These are phyloP conservation scores for Leishmania arabica DNA, from an alignment of 208 protist species.

Conservation along the genomic window DNA sequence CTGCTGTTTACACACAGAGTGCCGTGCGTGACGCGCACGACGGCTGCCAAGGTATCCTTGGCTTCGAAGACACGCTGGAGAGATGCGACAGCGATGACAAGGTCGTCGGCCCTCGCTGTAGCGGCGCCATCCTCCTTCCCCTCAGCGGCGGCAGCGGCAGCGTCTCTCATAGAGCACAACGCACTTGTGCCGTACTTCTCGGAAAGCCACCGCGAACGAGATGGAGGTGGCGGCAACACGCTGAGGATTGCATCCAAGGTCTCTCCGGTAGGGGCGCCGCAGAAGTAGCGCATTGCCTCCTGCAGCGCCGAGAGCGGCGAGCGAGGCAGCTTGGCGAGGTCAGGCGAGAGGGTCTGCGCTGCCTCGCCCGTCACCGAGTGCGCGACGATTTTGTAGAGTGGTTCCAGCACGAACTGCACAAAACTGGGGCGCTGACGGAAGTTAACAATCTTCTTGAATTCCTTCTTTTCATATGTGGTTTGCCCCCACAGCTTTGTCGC, in stretches of 20 bases:
- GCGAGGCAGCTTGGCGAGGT: conserved; percentile 54
- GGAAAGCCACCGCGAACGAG: conserved; percentile 45
- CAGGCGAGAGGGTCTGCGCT: conserved; percentile 40
- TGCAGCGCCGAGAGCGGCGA: conserved; percentile 60
- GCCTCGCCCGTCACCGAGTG: conserved; percentile 73
- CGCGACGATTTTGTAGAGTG: conserved; percentile 98
- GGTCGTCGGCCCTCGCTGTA: background rate
- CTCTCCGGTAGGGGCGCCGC: conserved; percentile 52
- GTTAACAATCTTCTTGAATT: conserved; percentile 62
- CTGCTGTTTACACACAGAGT: conserved; percentile 32
- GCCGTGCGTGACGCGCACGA: conserved; percentile 69
- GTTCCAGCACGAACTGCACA: conserved; percentile 98
- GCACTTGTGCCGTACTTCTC: conserved; percentile 42
- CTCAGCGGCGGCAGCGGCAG: background rate
- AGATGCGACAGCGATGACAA: conserved; percentile 56
- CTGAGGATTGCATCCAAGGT: conserved; percentile 66
- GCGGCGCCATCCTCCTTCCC: background rate
- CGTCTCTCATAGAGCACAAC: background rate
- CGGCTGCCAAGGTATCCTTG: conserved; percentile 42
- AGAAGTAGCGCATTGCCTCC: conserved; percentile 78
- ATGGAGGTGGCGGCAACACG: conserved; percentile 45
- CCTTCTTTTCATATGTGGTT: conserved; percentile 86
- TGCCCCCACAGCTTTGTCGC: conserved; percentile 98
- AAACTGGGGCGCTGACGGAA: conserved; percentile 93
- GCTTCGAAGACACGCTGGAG: conserved; percentile 55